These are phyloP conservation scores for Grosmannia serpens DNA, from an alignment of 2,329 filamentous ascomycete genomes.

Conservation along the genomic window DNA sequence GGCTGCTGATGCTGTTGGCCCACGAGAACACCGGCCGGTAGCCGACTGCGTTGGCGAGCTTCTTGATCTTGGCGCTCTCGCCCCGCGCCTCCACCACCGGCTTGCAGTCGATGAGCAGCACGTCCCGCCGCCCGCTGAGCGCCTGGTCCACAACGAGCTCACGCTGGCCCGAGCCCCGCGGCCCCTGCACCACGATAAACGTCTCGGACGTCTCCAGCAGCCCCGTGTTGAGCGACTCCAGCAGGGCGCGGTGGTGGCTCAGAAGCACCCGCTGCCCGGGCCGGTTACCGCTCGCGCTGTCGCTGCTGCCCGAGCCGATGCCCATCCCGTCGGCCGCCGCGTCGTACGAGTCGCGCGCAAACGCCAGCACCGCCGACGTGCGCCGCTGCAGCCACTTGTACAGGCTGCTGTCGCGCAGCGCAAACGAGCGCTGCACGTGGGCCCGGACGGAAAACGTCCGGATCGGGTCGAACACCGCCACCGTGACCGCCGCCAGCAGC, in stretches of 20 bases:
- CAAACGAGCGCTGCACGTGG: constrained; percentile 69
- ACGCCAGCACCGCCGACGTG: constrained; percentile 52
- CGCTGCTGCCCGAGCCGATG: constrained; percentile 36
- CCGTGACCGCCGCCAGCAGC: constrained; percentile 68
- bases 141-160: constrained; percentile 81
- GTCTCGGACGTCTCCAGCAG: constrained; percentile 80
- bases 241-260: constrained; percentile 73
- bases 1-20: constrained; percentile 88
- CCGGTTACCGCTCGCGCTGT: constrained; percentile 17
- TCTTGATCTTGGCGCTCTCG: constrained; percentile 73
- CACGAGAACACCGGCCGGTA: constrained; percentile 92
- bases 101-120: constrained; percentile 84
- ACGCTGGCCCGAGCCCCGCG: constrained; percentile 80
- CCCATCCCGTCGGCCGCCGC: constrained; percentile 48
- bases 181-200: constrained; percentile 88
- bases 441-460: constrained; percentile 85
- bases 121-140: constrained; percentile 62
- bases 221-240: constrained; percentile 75
- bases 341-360: constrained; percentile 28
- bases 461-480: constrained; percentile 87
- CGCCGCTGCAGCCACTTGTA: constrained; percentile 75
- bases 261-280: constrained; percentile 65
- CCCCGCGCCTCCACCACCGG: constrained; percentile 83
- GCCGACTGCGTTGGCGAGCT: constrained; percentile 71
- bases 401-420: constrained; percentile 59